These are phyloP conservation scores for Phytophthora pistaciae DNA, from an alignment of 352 stramenopile genomes.

Conservation along the genomic window DNA sequence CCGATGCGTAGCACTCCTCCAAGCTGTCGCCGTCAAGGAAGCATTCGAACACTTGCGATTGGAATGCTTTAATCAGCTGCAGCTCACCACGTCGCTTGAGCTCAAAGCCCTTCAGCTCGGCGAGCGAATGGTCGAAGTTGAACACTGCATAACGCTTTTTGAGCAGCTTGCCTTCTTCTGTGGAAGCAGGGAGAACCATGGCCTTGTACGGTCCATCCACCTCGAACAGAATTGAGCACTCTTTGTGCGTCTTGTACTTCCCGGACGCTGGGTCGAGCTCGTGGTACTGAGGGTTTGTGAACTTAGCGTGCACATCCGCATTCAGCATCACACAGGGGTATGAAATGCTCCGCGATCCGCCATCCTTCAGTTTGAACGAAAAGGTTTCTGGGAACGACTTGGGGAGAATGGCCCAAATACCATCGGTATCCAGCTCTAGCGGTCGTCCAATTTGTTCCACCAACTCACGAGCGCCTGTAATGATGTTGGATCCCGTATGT, in stretches of 20 bases:
- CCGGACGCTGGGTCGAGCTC: conserved; percentile 64
- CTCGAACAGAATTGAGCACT: conserved; percentile 99
- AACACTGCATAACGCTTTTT: conserved; percentile 98
- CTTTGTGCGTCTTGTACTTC: conserved; percentile 93
- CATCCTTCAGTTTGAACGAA: conserved; percentile 86
- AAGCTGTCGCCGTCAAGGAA: conserved; percentile 97
- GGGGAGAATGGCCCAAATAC: conserved; percentile 99
- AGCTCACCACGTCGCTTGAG: conserved; percentile 99
- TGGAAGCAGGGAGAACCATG: conserved; percentile 99
- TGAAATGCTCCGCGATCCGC: conserved; percentile 90
- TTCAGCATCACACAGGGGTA: conserved; percentile 99
- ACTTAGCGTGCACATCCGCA: conserved; percentile 97
- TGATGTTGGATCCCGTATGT: conserved; percentile 98
- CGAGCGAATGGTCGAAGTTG: conserved; percentile 84
- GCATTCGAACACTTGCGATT: conserved; percentile 97
- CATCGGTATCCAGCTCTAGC: conserved; percentile 99
- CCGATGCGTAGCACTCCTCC: conserved; percentile 96
- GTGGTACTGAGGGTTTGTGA: conserved; percentile 98
- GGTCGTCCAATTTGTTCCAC: conserved; percentile 97
- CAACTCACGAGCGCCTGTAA: conserved; percentile 95
- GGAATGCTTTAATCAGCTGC: conserved; percentile 99
- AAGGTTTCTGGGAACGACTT: conserved; percentile 98
- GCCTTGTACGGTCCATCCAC: conserved; percentile 98
- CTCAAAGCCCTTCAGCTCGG: conserved; percentile 96
- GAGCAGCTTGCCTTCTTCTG: conserved; percentile 98